Evolutionary conservation across 257 asterid genomes (phyloP).

Genomic region (Solanum bukasovii): DNA sequence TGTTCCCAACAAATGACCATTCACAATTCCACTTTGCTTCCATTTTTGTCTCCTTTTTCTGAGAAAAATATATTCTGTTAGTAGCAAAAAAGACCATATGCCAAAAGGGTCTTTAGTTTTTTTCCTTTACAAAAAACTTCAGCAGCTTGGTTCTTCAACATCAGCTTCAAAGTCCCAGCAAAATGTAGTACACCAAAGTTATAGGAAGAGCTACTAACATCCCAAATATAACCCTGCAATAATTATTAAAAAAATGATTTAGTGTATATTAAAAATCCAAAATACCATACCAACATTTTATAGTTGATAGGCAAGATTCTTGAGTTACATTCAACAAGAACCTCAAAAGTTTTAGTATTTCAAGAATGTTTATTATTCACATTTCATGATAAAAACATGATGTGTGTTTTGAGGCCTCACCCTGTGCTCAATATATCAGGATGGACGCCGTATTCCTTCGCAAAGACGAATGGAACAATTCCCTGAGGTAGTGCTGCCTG

Average conservation of each 20-base stretch:
- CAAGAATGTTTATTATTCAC: not conserved
- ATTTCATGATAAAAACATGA: not conserved
- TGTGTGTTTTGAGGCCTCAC: constrained; percentile 9
- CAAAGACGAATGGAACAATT: constrained; percentile 38
- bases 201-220: constrained; percentile 88
- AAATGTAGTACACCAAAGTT: constrained; percentile 71
- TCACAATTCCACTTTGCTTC: constrained; percentile 2
- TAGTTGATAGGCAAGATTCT: not conserved
- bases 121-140: constrained; percentile 12
- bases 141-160: not conserved
- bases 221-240: constrained; percentile 87
- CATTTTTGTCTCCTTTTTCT: not conserved
- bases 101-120: constrained; percentile 17
- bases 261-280: no score
- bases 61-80: constrained; percentile 17
- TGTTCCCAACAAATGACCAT: not conserved
- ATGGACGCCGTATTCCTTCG: constrained; percentile 40
- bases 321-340: not conserved
- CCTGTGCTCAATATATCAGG: constrained; percentile 42
- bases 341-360: not conserved
- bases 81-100: constrained; percentile 35
- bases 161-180: constrained; percentile 60
- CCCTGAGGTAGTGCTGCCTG: constrained; percentile 48
- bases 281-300: not conserved
- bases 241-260: not conserved